Evolutionary conservation across 495 filamentous ascomycete genomes (phyloP), one percentile per base, ranked within the genome.

Genomic region (Physcia stellaris): DNA sequence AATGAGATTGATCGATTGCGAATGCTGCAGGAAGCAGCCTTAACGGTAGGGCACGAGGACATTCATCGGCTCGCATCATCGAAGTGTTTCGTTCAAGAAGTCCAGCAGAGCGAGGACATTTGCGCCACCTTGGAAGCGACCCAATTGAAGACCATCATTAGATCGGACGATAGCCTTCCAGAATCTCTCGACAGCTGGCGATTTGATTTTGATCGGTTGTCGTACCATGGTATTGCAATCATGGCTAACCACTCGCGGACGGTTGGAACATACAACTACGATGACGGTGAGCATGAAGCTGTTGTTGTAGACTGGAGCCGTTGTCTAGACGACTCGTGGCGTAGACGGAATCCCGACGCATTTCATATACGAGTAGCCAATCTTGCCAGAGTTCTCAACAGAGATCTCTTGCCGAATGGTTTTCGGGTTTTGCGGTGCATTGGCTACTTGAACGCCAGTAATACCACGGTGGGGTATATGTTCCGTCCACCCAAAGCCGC

Each of bases 251-350:
- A 39, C n/a, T 27, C 26, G 28, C 48, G 50, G 11, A 39, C 47
- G 22, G 28, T 42, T 28, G 50, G 48, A 11, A 51, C 33, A 13
- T 51, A 35, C 13, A 30, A 19, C 12, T 35, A 26, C n/a, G n/a
- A n/a, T n/a, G n/a, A n/a, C n/a, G n/a, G n/a, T n/a, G n/a, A n/a
- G n/a, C n/a, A n/a, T n/a, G 46, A 51, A 33, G 32, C 19, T 19
- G 45, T 53, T 21, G 43, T 50, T n/a, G 44, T 53, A 12, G 50
- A 50, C 29, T 53, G 48, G 48, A 21, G 50, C n/a, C 23, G 24
- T 16, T 53, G 43, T 32, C 48, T 31, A 23, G 48, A 53, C 22
- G 44, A 53, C 20, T 35, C 39, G 16, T 53, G 50, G 50, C 37
- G 50, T 22, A 29, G 35, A 28, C 13, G 36, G 11, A 12, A 51